Evolutionary conservation across 2,329 filamentous ascomycete genomes (phyloP), one percentile per base, ranked within the genome.

Genomic region (Exophiala dermatitidis): DNA sequence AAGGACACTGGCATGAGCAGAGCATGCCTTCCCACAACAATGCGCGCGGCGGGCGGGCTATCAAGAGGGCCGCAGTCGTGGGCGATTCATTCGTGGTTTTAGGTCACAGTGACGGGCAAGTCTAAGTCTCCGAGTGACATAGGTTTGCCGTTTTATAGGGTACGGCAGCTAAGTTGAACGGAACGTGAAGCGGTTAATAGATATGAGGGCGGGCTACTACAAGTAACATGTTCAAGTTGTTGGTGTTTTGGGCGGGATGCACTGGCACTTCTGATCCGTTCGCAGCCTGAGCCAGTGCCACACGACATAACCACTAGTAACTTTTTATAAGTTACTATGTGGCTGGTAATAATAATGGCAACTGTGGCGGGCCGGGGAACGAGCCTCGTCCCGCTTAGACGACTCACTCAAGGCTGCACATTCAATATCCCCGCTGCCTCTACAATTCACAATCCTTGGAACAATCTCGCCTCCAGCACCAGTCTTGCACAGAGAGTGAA

Each of bases 1-100:
- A 19, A 19, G 2, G 19, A 19, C 19, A 19, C 19, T 19, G 19
- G 19, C 19, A 19, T 19, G 19, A 19, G 19, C 19, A 52, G 40
- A 44, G 40, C 50, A 48, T 29, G 48, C 29, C 28, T 19, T 29
- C 10, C 36, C 52, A 54, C 54, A 57, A 57, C 52, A 57, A 54
- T 52, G 55, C 52, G 48, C 51, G 19, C 19, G 19, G 19, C 19
- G 1, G 19, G 19, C 19, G 19, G 48, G 46, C 52, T 34, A 43
- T 47, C 12, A 36, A 53, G 45, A 28, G 31, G 40, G 48, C 50
- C 19, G 19, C 19, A 2, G 19, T 19, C 19, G 10, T 34, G 5
- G 33, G 7, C 45, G 50, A 52, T 44, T 48, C 55, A 54, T 57
- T 36, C 47, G 29, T 7, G 36, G 7, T 9, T 32, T 32, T 29